phyloP scores from a whole-genome alignment of 129 eudicot species.

The Chrysanthemum seticuspe region DNA sequence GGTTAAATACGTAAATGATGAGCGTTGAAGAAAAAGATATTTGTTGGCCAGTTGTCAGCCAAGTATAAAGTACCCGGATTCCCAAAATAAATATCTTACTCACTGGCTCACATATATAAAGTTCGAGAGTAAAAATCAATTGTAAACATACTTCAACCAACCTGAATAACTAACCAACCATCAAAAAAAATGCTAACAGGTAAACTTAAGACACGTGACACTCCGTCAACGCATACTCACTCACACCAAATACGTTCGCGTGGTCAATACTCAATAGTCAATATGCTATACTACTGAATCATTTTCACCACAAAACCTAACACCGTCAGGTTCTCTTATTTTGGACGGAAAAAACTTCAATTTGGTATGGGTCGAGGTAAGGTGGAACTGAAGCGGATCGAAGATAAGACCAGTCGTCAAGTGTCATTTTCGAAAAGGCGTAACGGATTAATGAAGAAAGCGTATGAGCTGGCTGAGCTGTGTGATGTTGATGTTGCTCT shows the following conservation, averaged over 20 bases:
- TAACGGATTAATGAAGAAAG: constrained; percentile 38
- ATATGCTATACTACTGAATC: not conserved
- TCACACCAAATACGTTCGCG: not conserved
- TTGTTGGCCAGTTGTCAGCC: not conserved
- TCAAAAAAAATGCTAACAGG: not conserved
- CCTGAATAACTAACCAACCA: not conserved
- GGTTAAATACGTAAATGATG: constrained; percentile 8
- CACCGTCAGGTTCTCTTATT: not conserved
- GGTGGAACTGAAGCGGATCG: constrained; percentile 33
- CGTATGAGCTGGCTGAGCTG: constrained; percentile 26
- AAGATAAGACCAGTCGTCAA: constrained; percentile 32
- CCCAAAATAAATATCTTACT: constrained; percentile 8
- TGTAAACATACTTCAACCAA: too few species aligned
- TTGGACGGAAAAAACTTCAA: not conserved
- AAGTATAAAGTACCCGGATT: constrained; percentile 5
- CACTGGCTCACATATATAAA: too few species aligned
- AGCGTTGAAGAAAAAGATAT: constrained; percentile 13
- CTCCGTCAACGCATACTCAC: constrained; percentile 4
- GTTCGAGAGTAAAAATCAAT: too few species aligned
- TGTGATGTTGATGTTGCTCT: constrained; percentile 40
- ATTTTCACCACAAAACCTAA: not conserved
- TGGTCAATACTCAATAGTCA: not conserved
- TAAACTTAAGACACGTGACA: constrained; percentile 7
- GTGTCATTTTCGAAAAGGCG: constrained; percentile 40
- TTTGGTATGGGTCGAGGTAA: constrained; percentile 38